Conservation (phyloP, 208 protist species). For the Porcisia deanei region DNA sequence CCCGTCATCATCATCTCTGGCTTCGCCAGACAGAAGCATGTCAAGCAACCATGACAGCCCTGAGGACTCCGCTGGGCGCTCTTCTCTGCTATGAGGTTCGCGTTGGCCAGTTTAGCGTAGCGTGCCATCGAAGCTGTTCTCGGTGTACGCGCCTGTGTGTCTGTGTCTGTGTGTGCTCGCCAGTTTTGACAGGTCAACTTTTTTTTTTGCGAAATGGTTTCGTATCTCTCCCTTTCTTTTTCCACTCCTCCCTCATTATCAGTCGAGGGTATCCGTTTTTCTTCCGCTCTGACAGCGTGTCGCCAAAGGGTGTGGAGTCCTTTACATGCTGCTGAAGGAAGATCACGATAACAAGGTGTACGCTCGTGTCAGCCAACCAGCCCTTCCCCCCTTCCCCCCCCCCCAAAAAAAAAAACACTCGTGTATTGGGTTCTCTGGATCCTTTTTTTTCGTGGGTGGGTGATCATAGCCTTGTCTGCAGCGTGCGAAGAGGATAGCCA, state of each 20-base stretch:
- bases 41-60: neutral
- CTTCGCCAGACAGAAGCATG: neutral
- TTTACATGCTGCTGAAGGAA: too few species aligned
- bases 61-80: neutral
- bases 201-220: too few species aligned
- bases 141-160: neutral
- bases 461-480: neutral
- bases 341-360: too few species aligned
- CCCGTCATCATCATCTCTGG: conserved; percentile 1
- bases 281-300: too few species aligned
- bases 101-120: neutral
- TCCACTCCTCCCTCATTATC: neutral
- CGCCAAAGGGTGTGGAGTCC: too few species aligned
- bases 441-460: neutral
- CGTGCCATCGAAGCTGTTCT: neutral
- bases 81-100: neutral
- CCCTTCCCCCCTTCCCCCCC: too few species aligned
- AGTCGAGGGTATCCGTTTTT: neutral
- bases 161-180: neutral
- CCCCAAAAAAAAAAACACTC: too few species aligned
- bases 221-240: neutral
- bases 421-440: too few species aligned
- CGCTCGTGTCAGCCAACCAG: too few species aligned
- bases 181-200: neutral
- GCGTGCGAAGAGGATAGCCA: neutral